These are phyloP conservation scores for Alternaria sp. DNA, from an alignment of 2,329 filamentous ascomycete species.

Conservation along the genomic window DNA sequence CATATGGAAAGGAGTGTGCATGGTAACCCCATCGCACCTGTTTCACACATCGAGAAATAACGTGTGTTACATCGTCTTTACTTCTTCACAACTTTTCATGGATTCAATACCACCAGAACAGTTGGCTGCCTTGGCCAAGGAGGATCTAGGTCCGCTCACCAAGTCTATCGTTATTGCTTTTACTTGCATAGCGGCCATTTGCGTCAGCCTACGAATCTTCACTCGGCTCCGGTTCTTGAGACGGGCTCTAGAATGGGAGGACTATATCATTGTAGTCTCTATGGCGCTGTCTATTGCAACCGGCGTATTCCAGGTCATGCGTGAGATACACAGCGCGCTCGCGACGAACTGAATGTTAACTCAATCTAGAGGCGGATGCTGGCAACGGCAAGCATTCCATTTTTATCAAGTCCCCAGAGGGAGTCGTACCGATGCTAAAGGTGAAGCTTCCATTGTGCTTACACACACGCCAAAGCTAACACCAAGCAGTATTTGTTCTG, in stretches of 20 bases:
- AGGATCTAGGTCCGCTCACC: slow-evolving; percentile 29
- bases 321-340: slow-evolving; percentile 16
- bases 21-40: not conserved
- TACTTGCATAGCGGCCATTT: slow-evolving; percentile 30
- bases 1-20: slow-evolving; percentile 3
- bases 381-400: slow-evolving; percentile 38
- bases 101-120: slow-evolving; percentile 28
- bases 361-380: slow-evolving; percentile 25
- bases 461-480: slow-evolving; percentile 10
- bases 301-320: slow-evolving; percentile 26
- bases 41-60: not conserved
- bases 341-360: slow-evolving; percentile 9
- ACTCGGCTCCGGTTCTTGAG: slow-evolving; percentile 28
- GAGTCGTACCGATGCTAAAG: slow-evolving; percentile 22
- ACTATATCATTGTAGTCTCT: slow-evolving; percentile 32
- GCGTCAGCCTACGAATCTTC: slow-evolving; percentile 33
- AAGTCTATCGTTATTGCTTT: slow-evolving; percentile 31
- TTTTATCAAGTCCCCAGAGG: slow-evolving; percentile 29
- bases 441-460: slow-evolving; percentile 14
- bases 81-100: slow-evolving; percentile 18
- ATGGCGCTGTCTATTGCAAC: slow-evolving; percentile 28
- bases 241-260: slow-evolving; percentile 33
- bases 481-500: slow-evolving; percentile 34
- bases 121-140: slow-evolving; percentile 25
- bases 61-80: slow-evolving; percentile 8